These are phyloP conservation scores for Epipyxis sp. DNA, from an alignment of 108 stramenopile genomes.

Conservation along the genomic window DNA sequence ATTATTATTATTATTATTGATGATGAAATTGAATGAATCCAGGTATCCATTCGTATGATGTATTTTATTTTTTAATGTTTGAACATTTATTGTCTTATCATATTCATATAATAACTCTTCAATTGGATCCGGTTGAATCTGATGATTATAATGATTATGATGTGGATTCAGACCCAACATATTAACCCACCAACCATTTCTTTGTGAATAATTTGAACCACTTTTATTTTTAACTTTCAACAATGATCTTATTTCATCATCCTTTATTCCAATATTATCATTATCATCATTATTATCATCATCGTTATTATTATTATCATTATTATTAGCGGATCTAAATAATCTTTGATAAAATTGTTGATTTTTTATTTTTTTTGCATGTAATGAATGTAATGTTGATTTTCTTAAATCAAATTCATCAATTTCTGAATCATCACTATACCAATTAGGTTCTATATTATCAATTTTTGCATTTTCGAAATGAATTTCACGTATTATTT, in stretches of 20 bases:
- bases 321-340: not conserved
- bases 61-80: no score
- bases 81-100: no score
- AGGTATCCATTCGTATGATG: no score
- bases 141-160: no score
- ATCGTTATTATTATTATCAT: not conserved
- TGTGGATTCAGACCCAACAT: no score
- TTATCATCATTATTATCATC: not conserved
- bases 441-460: not conserved
- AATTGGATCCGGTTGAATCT: no score
- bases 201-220: no score
- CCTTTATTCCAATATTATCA: not conserved
- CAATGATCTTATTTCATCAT: not conserved
- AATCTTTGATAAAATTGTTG: not conserved
- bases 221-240: not conserved
- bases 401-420: slow-evolving; percentile 16
- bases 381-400: not conserved
- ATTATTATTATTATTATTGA: no score
- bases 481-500: not conserved
- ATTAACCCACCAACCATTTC: no score
- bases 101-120: no score
- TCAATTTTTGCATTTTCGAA: not conserved
- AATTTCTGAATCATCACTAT: slow-evolving; percentile 25
- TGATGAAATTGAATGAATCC: no score
- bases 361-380: not conserved